Base-by-base conservation (phyloP, 2,329 filamentous ascomycete species). In the Chrysoporthe cubensis region DNA sequence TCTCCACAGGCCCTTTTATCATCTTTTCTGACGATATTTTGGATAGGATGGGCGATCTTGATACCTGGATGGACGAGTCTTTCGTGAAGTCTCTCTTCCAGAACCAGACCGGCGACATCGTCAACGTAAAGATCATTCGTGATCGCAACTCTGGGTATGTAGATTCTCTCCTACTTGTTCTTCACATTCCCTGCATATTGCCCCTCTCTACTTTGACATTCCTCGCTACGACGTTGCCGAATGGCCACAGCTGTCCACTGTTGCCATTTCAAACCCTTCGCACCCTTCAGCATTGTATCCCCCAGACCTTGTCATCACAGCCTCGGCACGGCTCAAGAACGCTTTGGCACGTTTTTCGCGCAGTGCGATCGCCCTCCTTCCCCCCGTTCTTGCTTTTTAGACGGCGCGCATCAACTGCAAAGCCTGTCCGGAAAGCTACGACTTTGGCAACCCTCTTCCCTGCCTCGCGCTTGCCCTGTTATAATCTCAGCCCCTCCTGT, bases 101-200 rank as follows among this genome's bases (percentile, higher is more conserved):
- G 71, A 97, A 93, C 76, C 90, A 94, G 75, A 92, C 97, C 83
- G 94, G 92, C 73, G 96, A 98, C 81, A 90, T 90, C 71, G 96
- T 99, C 75, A 97, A 97, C 75, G 96, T 99, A 75, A 99, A 99
- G 88, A 97, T 99, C 87, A 99, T 99, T 76, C 93, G 96, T 73
- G 96, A 99, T 84, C 97, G 97, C 82, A 97, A 97, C 81, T 97
- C 95, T 78, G 96, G 95, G 94, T 97, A 80, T 66, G 83, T 75
- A 18, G 9, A 32, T n/a, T 26, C 61, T 58, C 21, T 4, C 32
- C 52, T 69, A 42, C 52, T 44, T 46, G n/a, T 26, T 18, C 8
- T 32, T 40, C 37, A 9, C 37, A 9, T 40, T 40, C 37, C 6
- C 9, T 40, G 37, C 26, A 26, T 26, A 26, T 26, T 26, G 26